phyloP scores from a whole-genome alignment of 257 asterid genomes.

The Solanum rostratum region DNA sequence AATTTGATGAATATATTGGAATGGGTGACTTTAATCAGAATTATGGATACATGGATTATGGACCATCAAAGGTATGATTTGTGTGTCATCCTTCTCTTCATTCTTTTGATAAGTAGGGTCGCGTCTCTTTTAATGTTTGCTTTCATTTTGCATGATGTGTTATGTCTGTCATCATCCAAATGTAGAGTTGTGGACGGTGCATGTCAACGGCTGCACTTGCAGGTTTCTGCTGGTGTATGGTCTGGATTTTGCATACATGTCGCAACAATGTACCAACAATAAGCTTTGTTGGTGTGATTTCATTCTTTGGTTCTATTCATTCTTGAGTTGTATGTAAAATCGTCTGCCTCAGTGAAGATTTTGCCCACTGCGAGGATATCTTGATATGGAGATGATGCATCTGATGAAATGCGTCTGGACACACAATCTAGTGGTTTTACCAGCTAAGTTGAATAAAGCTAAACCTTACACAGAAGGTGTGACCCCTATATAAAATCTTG shows the following conservation, averaged over 20 bases:
- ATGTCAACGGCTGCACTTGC: background rate
- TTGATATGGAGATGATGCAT: background rate
- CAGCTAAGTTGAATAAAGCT: background rate
- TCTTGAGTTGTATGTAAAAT: background rate
- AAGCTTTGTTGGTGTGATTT: background rate
- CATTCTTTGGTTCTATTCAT: background rate
- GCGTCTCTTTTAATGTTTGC: background rate
- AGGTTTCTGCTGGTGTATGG: background rate
- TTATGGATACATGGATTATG: conserved; percentile 35
- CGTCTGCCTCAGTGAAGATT: background rate
- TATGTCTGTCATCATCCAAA: background rate
- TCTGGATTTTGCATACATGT: background rate
- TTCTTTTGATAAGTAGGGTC: background rate
- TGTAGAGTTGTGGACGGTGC: background rate
- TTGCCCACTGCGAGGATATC: background rate
- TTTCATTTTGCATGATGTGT: background rate
- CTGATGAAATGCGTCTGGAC: too few species aligned
- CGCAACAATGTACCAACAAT: background rate
- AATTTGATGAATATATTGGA: conserved; percentile 60
- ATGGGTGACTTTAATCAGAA: conserved; percentile 38
- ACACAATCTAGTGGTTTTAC: background rate
- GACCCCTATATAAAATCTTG: background rate
- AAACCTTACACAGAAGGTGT: background rate
- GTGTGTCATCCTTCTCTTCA: background rate
- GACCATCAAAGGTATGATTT: conserved; percentile 59